These are phyloP conservation scores for Aurantiochytrium sp. DNA, from an alignment of 108 stramenopile genomes.

Conservation along the genomic window DNA sequence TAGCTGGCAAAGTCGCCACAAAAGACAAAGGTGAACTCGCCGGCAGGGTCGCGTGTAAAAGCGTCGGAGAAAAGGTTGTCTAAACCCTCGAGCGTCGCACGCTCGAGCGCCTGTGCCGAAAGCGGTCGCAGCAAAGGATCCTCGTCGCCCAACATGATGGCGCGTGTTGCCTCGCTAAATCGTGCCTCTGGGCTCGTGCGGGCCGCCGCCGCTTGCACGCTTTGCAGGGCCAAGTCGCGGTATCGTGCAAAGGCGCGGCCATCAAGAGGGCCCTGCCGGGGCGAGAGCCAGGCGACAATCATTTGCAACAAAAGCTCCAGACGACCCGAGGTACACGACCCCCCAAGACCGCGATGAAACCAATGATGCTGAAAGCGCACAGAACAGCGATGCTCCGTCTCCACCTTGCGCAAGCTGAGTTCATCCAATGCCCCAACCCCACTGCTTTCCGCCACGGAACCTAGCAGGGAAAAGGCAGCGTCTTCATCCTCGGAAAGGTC, in stretches of 20 bases:
- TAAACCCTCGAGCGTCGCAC: not conserved
- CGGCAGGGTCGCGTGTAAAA: not conserved
- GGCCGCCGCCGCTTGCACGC: not conserved
- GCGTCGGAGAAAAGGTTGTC: not conserved
- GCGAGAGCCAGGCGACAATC: constrained; percentile 5
- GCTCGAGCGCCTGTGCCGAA: not conserved
- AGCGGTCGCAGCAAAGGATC: not conserved
- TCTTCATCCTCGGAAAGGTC: not conserved
- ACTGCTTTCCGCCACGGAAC: not conserved
- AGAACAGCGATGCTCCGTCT: constrained; percentile 6
- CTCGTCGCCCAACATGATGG: not conserved
- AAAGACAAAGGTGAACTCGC: not conserved
- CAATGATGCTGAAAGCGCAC: constrained; percentile 13
- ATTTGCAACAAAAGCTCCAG: constrained; percentile 9
- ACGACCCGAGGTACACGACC: not conserved
- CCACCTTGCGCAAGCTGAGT: not conserved
- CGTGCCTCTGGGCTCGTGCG: not conserved
- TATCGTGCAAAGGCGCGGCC: not conserved
- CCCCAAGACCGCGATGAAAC: constrained; percentile 1
- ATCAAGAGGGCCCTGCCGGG: not conserved
- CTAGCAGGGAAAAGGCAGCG: not conserved
- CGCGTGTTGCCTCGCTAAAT: not conserved
- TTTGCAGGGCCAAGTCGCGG: not conserved
- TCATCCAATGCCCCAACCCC: not conserved
- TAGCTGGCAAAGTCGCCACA: not conserved